These are phyloP conservation scores for Geotrichum restrictum DNA, from an alignment of 1,139 yeast genomes.

Conservation along the genomic window DNA sequence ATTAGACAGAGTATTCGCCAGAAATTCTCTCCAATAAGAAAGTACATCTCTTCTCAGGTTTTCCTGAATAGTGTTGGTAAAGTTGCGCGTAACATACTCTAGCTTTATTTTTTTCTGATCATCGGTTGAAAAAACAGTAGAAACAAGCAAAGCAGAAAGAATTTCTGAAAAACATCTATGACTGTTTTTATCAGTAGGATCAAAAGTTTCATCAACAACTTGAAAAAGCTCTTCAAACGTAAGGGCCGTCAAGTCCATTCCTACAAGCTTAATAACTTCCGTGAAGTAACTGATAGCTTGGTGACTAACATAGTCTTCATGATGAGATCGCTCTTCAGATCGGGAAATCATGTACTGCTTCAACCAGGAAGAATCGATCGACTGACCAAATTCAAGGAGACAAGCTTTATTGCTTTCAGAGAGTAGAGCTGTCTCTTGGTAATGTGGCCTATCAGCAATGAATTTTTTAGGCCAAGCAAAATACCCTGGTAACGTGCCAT, in stretches of 20 bases:
- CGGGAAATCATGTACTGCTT: conserved; percentile 47
- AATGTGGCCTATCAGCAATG: conserved; percentile 45
- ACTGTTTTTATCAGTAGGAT: conserved; percentile 36
- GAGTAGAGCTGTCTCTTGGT: conserved; percentile 38
- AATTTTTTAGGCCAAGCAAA: conserved; percentile 68
- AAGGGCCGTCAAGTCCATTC: conserved; percentile 26
- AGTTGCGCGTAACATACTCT: conserved; percentile 49
- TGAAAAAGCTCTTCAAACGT: conserved; percentile 28
- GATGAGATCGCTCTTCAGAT: conserved; percentile 37
- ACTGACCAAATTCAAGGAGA: conserved; percentile 45
- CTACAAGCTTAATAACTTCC: conserved; percentile 29
- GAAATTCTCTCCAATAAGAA: conserved; percentile 71
- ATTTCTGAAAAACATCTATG: conserved; percentile 43
- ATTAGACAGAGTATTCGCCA: conserved; percentile 52
- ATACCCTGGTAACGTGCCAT: conserved; percentile 63
- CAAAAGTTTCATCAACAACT: conserved; percentile 25
- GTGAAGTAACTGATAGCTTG: conserved; percentile 30
- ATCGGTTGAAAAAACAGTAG: conserved; percentile 27
- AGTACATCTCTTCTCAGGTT: conserved; percentile 75
- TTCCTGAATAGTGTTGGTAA: conserved; percentile 47
- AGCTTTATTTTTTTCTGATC: conserved; percentile 30
- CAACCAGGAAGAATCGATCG: conserved; percentile 59
- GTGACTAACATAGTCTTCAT: conserved; percentile 37
- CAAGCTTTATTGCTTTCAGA: conserved; percentile 43
- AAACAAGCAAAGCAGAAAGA: conserved; percentile 35